Conservation (phyloP, 441 rosid species). For the Manihot esculenta region DNA sequence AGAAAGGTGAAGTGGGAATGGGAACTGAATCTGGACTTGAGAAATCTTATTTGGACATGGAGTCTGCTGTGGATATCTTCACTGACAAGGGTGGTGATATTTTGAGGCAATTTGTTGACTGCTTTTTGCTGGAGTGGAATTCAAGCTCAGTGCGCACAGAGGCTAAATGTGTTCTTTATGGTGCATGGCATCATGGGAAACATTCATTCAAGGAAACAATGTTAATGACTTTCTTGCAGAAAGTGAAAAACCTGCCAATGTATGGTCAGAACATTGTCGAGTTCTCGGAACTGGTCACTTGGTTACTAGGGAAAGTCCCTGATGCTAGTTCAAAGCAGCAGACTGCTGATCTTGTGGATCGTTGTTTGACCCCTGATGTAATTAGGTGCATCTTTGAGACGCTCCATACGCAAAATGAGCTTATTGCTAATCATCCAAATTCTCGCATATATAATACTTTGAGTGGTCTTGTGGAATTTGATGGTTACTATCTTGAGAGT, state of each 20-base stretch:
- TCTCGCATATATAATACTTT: constrained; percentile 96
- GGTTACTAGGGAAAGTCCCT: constrained; percentile 85
- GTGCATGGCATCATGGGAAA: constrained; percentile 99
- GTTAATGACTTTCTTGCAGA: constrained; percentile 72
- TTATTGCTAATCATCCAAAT: constrained; percentile 99
- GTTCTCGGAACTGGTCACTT: constrained; percentile 89
- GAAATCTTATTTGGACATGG: constrained; percentile 97
- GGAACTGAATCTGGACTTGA: constrained; percentile 83
- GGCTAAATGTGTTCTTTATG: constrained; percentile 90
- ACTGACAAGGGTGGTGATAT: constrained; percentile 73
- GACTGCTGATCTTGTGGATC: constrained; percentile 71
- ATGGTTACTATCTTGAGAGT: constrained; percentile 99
- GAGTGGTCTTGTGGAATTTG: constrained; percentile 97
- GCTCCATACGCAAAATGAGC: constrained; percentile 96
- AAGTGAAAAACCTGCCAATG: constrained; percentile 73
- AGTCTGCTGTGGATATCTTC: constrained; percentile 78
- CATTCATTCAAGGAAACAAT: constrained; percentile 80
- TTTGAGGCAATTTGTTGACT: constrained; percentile 90
- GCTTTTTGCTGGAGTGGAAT: constrained; percentile 98
- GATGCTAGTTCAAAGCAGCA: constrained; percentile 80
- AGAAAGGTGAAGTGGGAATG: constrained; percentile 94
- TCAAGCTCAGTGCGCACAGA: constrained; percentile 92
- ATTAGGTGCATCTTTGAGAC: constrained; percentile 88
- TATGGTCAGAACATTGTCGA: constrained; percentile 99
- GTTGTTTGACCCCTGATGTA: constrained; percentile 82